phyloP scores from a whole-genome alignment of 163 green algal species.

The Scenedesmus sp. region DNA sequence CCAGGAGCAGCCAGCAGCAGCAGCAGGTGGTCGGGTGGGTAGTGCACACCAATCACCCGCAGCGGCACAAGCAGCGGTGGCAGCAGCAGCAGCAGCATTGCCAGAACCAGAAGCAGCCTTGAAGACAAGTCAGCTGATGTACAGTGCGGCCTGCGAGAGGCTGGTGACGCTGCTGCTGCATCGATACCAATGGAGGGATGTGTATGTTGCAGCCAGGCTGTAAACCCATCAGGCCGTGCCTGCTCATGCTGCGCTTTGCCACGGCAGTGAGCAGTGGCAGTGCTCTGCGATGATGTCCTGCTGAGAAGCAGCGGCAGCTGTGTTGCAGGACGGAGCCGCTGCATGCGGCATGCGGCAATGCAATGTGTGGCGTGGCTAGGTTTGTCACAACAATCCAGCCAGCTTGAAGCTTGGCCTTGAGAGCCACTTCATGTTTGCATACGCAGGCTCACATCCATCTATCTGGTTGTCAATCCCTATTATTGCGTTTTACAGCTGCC shows the following conservation, averaged over 20 bases:
- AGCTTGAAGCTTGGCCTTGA: no score
- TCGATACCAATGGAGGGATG: constrained; percentile 67
- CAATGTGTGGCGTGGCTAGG: no score
- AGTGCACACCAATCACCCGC: not conserved
- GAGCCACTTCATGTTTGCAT: no score
- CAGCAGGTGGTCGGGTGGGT: not conserved
- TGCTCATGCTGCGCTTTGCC: not conserved
- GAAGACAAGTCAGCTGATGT: constrained; percentile 67
- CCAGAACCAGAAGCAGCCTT: constrained; percentile 35
- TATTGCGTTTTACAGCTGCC: no score
- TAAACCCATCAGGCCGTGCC: not conserved
- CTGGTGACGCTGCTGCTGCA: constrained; percentile 63
- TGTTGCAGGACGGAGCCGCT: no score
- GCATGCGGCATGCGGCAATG: no score
- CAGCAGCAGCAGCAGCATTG: not conserved
- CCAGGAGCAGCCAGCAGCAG: not conserved
- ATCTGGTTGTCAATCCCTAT: no score
- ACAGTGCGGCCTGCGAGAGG: constrained; percentile 58
- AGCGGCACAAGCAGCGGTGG: not conserved
- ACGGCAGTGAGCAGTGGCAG: not conserved
- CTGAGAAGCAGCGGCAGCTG: no score
- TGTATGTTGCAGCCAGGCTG: constrained; percentile 57
- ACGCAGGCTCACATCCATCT: no score
- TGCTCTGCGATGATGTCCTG: no score
- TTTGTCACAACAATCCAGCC: no score